Conservation (phyloP, 1,284 basidiomycete genomes). For the Filobasidium uniguttulatum region DNA sequence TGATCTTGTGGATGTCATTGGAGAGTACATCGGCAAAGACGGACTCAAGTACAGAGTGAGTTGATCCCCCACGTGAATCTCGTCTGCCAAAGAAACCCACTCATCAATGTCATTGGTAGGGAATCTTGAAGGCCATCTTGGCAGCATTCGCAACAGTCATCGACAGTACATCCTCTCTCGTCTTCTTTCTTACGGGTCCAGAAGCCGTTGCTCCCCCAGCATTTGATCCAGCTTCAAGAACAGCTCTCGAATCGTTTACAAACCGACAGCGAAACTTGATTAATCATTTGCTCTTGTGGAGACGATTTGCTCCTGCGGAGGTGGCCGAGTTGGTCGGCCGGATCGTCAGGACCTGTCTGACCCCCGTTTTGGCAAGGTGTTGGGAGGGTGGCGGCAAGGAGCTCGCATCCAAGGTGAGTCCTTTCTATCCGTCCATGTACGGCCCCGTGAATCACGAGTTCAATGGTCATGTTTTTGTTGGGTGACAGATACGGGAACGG, state of each 20-base stretch:
- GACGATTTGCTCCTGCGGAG: constrained; percentile 54
- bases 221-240: constrained; percentile 63
- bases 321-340: constrained; percentile 46
- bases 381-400: constrained; percentile 82
- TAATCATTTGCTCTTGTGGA: constrained; percentile 57
- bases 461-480: too few relatives aligned
- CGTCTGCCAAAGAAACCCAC: not conserved
- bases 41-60: constrained; percentile 53
- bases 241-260: constrained; percentile 57
- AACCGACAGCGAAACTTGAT: constrained; percentile 58
- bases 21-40: constrained; percentile 55
- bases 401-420: constrained; percentile 50
- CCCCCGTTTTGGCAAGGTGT: constrained; percentile 56
- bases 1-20: constrained; percentile 67
- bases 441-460: too few relatives aligned
- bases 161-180: constrained; percentile 39
- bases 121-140: constrained; percentile 52
- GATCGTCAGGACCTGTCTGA: constrained; percentile 49
- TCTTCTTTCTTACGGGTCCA: constrained; percentile 24
- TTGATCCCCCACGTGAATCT: constrained; percentile 1
- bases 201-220: constrained; percentile 38
- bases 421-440: too few relatives aligned
- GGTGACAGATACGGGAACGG: too few relatives aligned
- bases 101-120: constrained; percentile 37
- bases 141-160: constrained; percentile 49